A percentile compares a stretch with the other conserved stretches of the same genome.
phyloP scores from a whole-genome alignment of 768 basidiomycete species.

The Pleurotus tuoliensis region DNA sequence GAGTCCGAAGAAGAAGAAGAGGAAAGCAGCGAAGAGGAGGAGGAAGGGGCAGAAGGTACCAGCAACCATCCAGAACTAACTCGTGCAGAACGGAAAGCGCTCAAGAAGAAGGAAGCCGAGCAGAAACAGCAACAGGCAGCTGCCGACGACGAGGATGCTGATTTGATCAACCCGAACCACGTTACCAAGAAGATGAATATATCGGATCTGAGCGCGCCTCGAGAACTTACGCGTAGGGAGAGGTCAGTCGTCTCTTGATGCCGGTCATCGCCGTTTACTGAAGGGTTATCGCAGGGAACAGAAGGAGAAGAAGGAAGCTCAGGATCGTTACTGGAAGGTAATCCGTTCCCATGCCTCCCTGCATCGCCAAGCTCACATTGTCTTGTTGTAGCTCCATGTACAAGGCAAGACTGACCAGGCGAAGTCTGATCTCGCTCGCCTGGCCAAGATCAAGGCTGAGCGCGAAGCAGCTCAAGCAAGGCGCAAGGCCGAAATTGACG shows the following conservation, averaged over 20 bases:
- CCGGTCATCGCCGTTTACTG: not conserved
- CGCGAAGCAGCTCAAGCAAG: constrained; percentile 86
- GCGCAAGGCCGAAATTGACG: constrained; percentile 85
- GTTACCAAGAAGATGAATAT: constrained; percentile 72
- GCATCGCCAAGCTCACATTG: constrained; percentile 2
- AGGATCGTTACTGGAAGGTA: constrained; percentile 87
- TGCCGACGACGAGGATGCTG: constrained; percentile 59
- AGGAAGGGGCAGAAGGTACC: constrained; percentile 35
- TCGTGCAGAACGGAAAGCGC: constrained; percentile 68
- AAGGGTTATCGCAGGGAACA: constrained; percentile 56
- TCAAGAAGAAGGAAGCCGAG: constrained; percentile 78
- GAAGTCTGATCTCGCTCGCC: constrained; percentile 80
- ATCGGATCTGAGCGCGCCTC: constrained; percentile 63
- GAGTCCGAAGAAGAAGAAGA: constrained; percentile 37
- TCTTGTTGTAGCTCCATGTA: constrained; percentile 49
- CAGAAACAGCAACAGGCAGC: constrained; percentile 34
- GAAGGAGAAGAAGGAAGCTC: constrained; percentile 88
- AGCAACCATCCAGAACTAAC: constrained; percentile 52
- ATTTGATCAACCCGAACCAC: constrained; percentile 79
- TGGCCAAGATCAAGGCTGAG: constrained; percentile 82
- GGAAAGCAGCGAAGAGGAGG: constrained; percentile 42
- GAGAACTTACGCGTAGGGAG: constrained; percentile 62
- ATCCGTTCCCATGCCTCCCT: constrained; percentile 7
- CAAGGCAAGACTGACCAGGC: constrained; percentile 91
- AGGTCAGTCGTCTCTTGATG: constrained; percentile 34